Percentiles rank a stretch among this genome's conserved stretches.
phyloP scores from a whole-genome alignment of 1,284 basidiomycete species.

The Pholiota adiposa region DNA sequence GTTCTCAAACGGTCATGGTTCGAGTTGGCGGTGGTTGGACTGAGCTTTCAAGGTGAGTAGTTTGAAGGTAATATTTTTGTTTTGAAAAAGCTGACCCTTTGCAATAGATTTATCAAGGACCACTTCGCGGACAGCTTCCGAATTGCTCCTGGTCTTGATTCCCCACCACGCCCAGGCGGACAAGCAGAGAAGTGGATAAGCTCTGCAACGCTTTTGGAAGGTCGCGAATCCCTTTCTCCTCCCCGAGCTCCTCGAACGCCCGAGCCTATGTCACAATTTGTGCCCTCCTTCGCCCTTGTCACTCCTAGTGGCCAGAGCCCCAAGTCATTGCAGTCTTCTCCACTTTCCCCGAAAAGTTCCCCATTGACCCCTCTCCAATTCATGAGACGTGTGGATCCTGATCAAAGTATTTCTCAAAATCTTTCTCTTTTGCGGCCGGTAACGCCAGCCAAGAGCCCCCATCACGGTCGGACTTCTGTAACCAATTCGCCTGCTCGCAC shows the following conservation, averaged over 20 bases:
- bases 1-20: conserved; percentile 95
- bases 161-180: conserved; percentile 53
- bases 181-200: conserved; percentile 82
- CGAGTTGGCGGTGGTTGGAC: conserved; percentile 94
- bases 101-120: conserved; percentile 78
- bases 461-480: conserved; percentile 32
- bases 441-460: conserved; percentile 42
- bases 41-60: conserved; percentile 81
- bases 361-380: conserved; percentile 55
- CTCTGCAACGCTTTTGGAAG: conserved; percentile 69
- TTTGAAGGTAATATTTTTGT: not conserved
- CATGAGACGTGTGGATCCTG: conserved; percentile 50
- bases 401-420: conserved; percentile 31
- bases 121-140: conserved; percentile 85
- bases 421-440: conserved; percentile 39
- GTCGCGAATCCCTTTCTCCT: conserved; percentile 37
- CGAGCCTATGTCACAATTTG: conserved; percentile 55
- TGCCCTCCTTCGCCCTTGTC: conserved; percentile 50
- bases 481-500: conserved; percentile 37
- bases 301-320: conserved; percentile 51
- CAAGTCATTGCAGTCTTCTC: conserved; percentile 47
- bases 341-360: conserved; percentile 48
- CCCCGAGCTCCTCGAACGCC: conserved; percentile 63
- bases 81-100: conserved; percentile 2
- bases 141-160: conserved; percentile 60